Evolutionary conservation across 1,284 basidiomycete genomes (phyloP), one percentile per base, ranked within the genome.

Genomic region (Melampsora americana): DNA sequence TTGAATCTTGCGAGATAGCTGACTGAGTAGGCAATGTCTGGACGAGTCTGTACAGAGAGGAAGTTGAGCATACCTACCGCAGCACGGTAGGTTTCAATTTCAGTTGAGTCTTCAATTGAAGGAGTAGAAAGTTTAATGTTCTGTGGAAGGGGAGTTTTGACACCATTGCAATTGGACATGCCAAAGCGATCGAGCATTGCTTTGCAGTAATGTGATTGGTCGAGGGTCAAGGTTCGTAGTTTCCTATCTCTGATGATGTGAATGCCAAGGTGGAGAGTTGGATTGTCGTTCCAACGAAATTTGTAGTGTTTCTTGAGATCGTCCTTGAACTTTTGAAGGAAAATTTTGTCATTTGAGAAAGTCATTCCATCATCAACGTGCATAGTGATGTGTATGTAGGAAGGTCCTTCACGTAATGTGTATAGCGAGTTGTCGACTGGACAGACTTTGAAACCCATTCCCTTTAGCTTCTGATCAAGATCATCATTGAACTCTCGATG

Each of bases 301-400:
- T 20, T 20, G 66, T 67, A 53, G n/a, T 7, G n/a, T 67, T 67
- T 48, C 6, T 7, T 48, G 44, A 67, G 20, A 4, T 30, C 5
- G 2, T 67, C 20, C 28, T 5, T 6, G 14, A 67, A 20, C 6
- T 42, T 50, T 2, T 50, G 3, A n/a, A 50, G 5, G 18, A 50
- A n/a, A 26, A 3, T 1, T 23, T 12, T 46, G n/a, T 46, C 11
- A 12, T 26, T 62, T 3, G 18, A 28, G 23, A 20, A 18, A 7
- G 60, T 16, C 14, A 62, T 35, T 3, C 60, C 60, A 62, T 62
- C 28, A 32, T 62, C 60, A 2, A 62, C 60, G 26, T 62, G 60
- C 60, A 62, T 35, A 26, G 5, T 4, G 7, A 62, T 16, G 28
- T 28, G 26, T 26, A 62, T 18, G 7, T 5, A 28, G 5, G 14